Conservation (phyloP, 805 yeast species). For the Saccharomycopsis oosterbeekiorum region DNA sequence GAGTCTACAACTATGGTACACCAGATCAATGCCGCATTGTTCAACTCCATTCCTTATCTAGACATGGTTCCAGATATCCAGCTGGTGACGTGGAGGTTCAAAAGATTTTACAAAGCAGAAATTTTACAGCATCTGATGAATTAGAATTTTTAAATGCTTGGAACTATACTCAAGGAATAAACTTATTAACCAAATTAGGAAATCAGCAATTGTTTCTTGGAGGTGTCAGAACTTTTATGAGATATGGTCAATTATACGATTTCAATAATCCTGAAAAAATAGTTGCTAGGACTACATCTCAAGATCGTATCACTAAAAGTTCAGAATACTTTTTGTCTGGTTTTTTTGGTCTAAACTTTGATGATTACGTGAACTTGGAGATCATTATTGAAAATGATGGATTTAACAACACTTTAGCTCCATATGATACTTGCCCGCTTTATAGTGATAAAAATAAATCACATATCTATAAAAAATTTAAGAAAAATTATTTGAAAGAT, state of each 20-base stretch:
- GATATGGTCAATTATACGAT: slow-evolving; percentile 20
- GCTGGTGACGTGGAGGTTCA: slow-evolving; percentile 31
- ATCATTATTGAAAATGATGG: slow-evolving; percentile 17
- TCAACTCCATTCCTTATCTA: slow-evolving; percentile 60
- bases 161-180: slow-evolving; percentile 15
- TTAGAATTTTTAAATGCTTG: slow-evolving; percentile 43
- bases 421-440: slow-evolving; percentile 12
- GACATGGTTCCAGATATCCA: slow-evolving; percentile 78
- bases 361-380: slow-evolving; percentile 20
- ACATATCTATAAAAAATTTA: neutral
- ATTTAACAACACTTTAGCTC: slow-evolving; percentile 20
- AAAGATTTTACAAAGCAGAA: slow-evolving; percentile 23
- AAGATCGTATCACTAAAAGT: slow-evolving; percentile 39
- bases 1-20: slow-evolving; percentile 19
- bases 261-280: slow-evolving; percentile 11
- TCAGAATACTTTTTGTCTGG: slow-evolving; percentile 39
- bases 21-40: slow-evolving; percentile 39
- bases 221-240: slow-evolving; percentile 18
- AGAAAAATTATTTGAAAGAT: slow-evolving; percentile 31
- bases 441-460: neutral
- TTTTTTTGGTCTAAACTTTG: slow-evolving; percentile 31
- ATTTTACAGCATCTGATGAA: slow-evolving; percentile 33
- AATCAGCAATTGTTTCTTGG: slow-evolving; percentile 21
- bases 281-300: slow-evolving; percentile 29
- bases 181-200: slow-evolving; percentile 19